Conservation (phyloP, 768 basidiomycete genomes). For the Phallus indusiatus region DNA sequence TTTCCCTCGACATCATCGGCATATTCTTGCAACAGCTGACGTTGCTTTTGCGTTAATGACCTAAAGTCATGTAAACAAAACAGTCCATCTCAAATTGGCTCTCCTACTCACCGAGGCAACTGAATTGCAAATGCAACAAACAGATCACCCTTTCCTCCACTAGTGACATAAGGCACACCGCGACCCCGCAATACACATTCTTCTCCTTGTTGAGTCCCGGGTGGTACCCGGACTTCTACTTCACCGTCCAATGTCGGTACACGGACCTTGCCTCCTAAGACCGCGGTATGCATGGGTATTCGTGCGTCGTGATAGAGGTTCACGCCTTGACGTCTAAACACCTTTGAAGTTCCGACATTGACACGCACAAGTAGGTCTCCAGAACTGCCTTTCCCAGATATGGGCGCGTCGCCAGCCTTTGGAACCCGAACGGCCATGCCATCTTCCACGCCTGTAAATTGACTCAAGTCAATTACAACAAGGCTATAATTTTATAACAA, state of each 20-base stretch:
- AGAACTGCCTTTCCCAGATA: conserved; percentile 63
- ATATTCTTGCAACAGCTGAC: conserved; percentile 78
- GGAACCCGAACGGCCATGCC: conserved; percentile 85
- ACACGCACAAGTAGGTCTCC: conserved; percentile 88
- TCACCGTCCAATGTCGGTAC: conserved; percentile 95
- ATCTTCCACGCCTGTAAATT: conserved; percentile 72
- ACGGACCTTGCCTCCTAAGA: conserved; percentile 87
- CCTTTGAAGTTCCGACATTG: conserved; percentile 70
- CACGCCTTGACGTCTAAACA: conserved; percentile 83
- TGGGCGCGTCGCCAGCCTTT: conserved; percentile 73
- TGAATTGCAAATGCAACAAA: conserved; percentile 83
- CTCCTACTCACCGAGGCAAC: conserved; percentile 70
- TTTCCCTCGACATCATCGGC: conserved; percentile 89
- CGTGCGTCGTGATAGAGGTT: conserved; percentile 85
- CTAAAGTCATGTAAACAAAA: conserved; percentile 30
- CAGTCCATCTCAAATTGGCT: neutral
- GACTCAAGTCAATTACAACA: neutral
- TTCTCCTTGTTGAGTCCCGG: conserved; percentile 93
- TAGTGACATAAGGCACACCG: conserved; percentile 60
- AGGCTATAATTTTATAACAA: neutral
- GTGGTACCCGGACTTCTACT: conserved; percentile 86
- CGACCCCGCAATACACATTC: conserved; percentile 90
- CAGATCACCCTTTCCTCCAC: conserved; percentile 65
- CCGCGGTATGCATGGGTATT: conserved; percentile 83
- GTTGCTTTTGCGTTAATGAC: conserved; percentile 73